A percentile compares a stretch with the other conserved stretches of the same genome.
Conservation (phyloP, 2,329 filamentous ascomycete species). For the Hypoxylon sp. region DNA sequence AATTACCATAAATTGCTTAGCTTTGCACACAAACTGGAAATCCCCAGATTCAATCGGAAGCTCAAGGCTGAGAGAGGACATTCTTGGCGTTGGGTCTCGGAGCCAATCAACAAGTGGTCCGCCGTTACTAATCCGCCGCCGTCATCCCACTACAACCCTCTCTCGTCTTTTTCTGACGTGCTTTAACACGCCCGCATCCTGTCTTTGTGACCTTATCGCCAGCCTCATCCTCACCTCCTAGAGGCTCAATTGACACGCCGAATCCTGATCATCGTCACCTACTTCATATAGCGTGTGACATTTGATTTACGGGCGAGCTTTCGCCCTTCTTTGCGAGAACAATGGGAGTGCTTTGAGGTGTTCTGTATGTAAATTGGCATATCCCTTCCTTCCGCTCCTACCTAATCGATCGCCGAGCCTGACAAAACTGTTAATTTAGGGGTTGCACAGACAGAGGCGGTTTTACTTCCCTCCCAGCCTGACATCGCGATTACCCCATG, state of each 20-base stretch:
- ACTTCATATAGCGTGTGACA: constrained; percentile 12
- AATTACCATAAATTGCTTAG: constrained; percentile 14
- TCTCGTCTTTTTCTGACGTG: constrained; percentile 21
- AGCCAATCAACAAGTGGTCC: constrained; percentile 30
- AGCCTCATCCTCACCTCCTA: constrained; percentile 22
- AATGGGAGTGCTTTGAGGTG: constrained; percentile 53
- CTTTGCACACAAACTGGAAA: background rate
- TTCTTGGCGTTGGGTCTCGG: constrained; percentile 27
- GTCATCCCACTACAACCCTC: constrained; percentile 43
- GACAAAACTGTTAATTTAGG: constrained; percentile 30
- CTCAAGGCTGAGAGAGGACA: constrained; percentile 34
- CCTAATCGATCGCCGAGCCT: constrained; percentile 7
- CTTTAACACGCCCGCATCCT: constrained; percentile 26
- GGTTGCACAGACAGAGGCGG: constrained; percentile 46
- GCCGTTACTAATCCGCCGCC: constrained; percentile 36
- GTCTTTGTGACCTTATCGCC: constrained; percentile 40
- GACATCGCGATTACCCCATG: constrained; percentile 41
- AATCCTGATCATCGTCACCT: constrained; percentile 1
- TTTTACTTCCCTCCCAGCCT: constrained; percentile 41
- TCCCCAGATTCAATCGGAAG: background rate
- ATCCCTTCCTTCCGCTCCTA: constrained; percentile 8
- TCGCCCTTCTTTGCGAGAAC: constrained; percentile 45
- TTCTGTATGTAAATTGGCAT: constrained; percentile 41
- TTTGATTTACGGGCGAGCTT: constrained; percentile 48
- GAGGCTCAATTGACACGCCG: constrained; percentile 35